Evolutionary conservation across 2,329 filamentous ascomycete species (phyloP).

Genomic region (Fonsecaea monophora): DNA sequence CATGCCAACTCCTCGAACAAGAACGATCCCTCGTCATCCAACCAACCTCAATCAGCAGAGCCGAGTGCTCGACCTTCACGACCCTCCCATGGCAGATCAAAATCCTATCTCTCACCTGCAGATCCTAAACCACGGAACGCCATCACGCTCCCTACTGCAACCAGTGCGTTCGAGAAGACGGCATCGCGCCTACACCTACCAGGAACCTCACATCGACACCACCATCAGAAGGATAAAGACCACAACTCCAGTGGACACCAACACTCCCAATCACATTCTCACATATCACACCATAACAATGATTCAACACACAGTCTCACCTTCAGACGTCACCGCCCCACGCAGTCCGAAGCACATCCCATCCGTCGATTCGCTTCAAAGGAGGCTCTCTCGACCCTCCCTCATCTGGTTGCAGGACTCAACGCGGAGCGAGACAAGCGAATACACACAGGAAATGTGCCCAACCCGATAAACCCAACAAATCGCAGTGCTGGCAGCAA

Average conservation of each 20-base stretch:
- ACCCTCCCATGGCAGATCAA: slow-evolving; percentile 26
- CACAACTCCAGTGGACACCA: slow-evolving; percentile 12
- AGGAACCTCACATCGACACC: slow-evolving; percentile 30
- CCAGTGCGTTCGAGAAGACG: slow-evolving; percentile 28
- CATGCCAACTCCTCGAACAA: slow-evolving; percentile 21
- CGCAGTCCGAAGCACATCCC: slow-evolving; percentile 30
- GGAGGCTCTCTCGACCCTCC: slow-evolving; percentile 25
- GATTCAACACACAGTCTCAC: slow-evolving; percentile 15
- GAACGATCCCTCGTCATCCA: not conserved
- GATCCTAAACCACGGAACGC: slow-evolving; percentile 28
- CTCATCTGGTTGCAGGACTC: slow-evolving; percentile 33
- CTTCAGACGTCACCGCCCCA: slow-evolving; percentile 28
- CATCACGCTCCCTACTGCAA: slow-evolving; percentile 16
- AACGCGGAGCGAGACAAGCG: slow-evolving; percentile 33
- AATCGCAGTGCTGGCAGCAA: slow-evolving; percentile 1
- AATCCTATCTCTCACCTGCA: slow-evolving; percentile 28
- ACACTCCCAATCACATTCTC: slow-evolving; percentile 24
- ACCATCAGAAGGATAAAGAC: slow-evolving; percentile 22
- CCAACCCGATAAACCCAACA: slow-evolving; percentile 5
- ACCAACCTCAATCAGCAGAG: slow-evolving; percentile 11
- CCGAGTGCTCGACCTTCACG: slow-evolving; percentile 12
- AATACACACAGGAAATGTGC: slow-evolving; percentile 3
- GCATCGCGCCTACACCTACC: slow-evolving; percentile 32
- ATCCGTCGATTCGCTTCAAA: slow-evolving; percentile 21
- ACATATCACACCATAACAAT: slow-evolving; percentile 14